A percentile compares a stretch with the other conserved stretches of the same genome.
These are phyloP conservation scores for Cornus kousa DNA, from an alignment of 148 eudicot species.

Conservation along the genomic window DNA sequence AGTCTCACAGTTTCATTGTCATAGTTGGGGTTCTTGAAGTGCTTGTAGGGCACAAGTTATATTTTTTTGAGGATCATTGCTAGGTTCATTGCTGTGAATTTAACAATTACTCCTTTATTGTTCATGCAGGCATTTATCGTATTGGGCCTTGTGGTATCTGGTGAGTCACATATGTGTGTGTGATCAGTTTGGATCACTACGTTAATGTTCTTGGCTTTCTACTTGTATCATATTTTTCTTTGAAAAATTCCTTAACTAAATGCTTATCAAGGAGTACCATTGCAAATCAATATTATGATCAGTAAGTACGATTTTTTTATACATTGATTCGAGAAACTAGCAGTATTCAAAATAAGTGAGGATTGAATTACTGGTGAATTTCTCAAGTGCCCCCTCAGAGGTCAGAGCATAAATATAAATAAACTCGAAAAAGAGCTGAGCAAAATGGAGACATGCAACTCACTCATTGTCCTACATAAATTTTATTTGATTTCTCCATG, in stretches of 20 bases:
- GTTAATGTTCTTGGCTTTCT: neutral
- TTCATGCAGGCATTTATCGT: conserved; percentile 65
- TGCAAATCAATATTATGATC: neutral
- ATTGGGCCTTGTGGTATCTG: conserved; percentile 66
- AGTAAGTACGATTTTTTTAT: no score
- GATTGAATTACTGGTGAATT: neutral
- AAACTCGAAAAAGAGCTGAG: no score
- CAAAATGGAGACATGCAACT: no score
- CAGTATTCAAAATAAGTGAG: neutral
- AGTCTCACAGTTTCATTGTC: neutral
- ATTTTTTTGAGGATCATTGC: conserved; percentile 2
- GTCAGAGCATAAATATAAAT: no score
- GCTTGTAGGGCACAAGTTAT: neutral
- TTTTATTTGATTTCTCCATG: no score
- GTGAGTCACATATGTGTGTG: conserved; percentile 34
- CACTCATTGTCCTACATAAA: no score
- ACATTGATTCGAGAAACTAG: neutral
- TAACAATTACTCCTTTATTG: conserved; percentile 19
- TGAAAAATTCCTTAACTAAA: neutral
- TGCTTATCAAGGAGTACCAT: neutral
- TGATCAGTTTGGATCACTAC: neutral
- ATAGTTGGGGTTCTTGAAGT: neutral
- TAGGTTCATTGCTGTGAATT: conserved; percentile 9
- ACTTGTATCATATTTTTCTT: neutral
- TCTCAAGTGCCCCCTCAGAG: no score